These are phyloP conservation scores for Globisporangium okanoganense DNA, from an alignment of 352 stramenopile species.

Conservation along the genomic window DNA sequence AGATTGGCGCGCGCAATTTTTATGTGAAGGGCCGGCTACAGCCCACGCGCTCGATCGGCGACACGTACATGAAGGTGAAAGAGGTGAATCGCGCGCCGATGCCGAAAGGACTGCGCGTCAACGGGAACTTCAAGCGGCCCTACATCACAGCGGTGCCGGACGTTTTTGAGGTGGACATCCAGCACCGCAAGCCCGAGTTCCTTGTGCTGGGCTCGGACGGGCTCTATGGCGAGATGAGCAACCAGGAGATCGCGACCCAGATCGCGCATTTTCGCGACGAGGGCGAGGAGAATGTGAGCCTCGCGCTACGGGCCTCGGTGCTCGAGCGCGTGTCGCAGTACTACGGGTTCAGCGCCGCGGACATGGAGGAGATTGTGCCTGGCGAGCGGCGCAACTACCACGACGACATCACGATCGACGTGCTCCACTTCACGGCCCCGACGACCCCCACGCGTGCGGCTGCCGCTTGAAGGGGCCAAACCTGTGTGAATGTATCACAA, in stretches of 20 bases:
- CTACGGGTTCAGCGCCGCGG: constrained; percentile 38
- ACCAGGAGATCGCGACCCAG: constrained; percentile 56
- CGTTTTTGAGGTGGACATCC: constrained; percentile 58
- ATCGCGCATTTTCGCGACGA: constrained; percentile 41
- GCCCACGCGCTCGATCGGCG: constrained; percentile 56
- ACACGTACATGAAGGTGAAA: constrained; percentile 79
- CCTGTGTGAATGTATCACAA: background rate
- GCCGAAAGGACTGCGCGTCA: constrained; percentile 52
- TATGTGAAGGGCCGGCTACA: constrained; percentile 73
- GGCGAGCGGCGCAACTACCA: constrained; percentile 64
- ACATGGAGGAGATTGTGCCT: constrained; percentile 51
- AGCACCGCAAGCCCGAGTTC: constrained; percentile 49
- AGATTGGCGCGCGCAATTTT: constrained; percentile 60
- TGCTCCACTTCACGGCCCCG: constrained; percentile 56
- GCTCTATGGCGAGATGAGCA: constrained; percentile 56
- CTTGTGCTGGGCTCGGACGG: constrained; percentile 62
- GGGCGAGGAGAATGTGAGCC: constrained; percentile 53
- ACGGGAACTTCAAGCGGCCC: constrained; percentile 47
- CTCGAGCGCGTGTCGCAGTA: constrained; percentile 52
- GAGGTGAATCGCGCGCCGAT: constrained; percentile 63
- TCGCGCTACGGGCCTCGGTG: constrained; percentile 37
- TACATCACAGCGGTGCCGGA: constrained; percentile 66
- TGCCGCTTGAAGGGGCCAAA: constrained; percentile 10
- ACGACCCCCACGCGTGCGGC: constrained; percentile 2
- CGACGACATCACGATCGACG: constrained; percentile 72